Percentiles rank a stretch among this genome's conserved stretches.
These are phyloP conservation scores for Pseudopithomyces maydicus DNA, from an alignment of 2,329 filamentous ascomycete genomes.

Conservation along the genomic window DNA sequence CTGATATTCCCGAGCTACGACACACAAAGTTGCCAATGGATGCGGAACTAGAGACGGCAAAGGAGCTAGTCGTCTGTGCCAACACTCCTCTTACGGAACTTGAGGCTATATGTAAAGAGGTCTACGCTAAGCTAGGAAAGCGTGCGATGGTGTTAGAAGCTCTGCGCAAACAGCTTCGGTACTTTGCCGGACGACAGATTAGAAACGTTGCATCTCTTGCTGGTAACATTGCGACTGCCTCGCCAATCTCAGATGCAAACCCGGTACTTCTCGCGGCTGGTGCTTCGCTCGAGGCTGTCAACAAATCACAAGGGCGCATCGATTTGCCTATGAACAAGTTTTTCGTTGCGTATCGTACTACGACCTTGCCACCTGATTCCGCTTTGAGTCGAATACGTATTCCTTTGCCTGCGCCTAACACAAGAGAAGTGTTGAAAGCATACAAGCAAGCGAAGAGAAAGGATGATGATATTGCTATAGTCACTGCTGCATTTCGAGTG, in stretches of 20 bases:
- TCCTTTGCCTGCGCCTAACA: constrained; percentile 67
- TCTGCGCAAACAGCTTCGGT: constrained; percentile 92
- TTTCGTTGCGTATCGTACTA: constrained; percentile 87
- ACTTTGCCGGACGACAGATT: constrained; percentile 93
- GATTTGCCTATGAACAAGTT: constrained; percentile 76
- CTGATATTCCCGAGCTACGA: constrained; percentile 86
- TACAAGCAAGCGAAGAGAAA: constrained; percentile 98
- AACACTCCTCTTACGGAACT: constrained; percentile 91
- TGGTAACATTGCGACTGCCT: constrained; percentile 90
- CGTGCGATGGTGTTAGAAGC: constrained; percentile 51
- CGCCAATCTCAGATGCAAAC: constrained; percentile 93
- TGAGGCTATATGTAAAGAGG: constrained; percentile 78
- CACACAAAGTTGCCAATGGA: constrained; percentile 53
- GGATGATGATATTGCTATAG: constrained; percentile 97
- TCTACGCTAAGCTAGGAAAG: constrained; percentile 57
- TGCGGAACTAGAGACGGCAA: constrained; percentile 29
- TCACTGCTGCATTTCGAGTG: constrained; percentile 82
- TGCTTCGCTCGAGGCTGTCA: constrained; percentile 77
- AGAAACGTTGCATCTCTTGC: constrained; percentile 93
- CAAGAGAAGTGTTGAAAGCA: constrained; percentile 79
- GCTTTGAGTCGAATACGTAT: constrained; percentile 83
- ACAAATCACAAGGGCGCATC: constrained; percentile 66
- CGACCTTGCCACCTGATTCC: constrained; percentile 77
- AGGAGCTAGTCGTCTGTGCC: constrained; percentile 75
- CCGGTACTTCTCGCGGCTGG: constrained; percentile 87